Percentiles rank a stretch among this genome's conserved stretches.
These are phyloP conservation scores for Fusarium sp. DNA, from an alignment of 2,329 filamentous ascomycete species.

Conservation along the genomic window DNA sequence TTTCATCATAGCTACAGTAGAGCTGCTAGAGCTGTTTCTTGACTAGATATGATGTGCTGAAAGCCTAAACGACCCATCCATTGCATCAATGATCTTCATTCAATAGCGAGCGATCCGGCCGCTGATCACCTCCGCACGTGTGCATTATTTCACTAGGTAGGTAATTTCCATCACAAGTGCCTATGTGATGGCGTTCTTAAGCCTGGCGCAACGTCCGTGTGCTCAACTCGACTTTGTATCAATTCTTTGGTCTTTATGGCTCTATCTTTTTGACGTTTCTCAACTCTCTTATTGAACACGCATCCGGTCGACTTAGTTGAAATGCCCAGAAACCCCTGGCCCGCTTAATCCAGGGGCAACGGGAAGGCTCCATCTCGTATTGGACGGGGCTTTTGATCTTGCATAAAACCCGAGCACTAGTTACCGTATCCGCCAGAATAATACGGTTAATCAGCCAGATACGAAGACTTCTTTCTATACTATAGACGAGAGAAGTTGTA, in stretches of 20 bases:
- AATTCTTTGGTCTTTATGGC: neutral
- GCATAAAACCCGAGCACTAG: slow-evolving; percentile 32
- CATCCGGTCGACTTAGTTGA: neutral
- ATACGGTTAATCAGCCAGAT: too few species aligned
- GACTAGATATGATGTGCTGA: neutral
- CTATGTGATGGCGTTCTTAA: slow-evolving; percentile 21
- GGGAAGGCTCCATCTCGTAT: slow-evolving; percentile 37
- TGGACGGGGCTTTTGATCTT: slow-evolving; percentile 34
- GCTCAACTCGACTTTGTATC: neutral
- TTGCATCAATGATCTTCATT: slow-evolving; percentile 31
- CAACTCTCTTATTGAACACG: neutral
- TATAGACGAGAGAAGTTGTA: too few species aligned
- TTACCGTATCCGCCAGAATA: too few species aligned
- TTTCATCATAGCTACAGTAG: slow-evolving; percentile 6
- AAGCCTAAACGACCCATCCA: slow-evolving; percentile 4
- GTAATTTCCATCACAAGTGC: neutral
- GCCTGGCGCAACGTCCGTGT: slow-evolving; percentile 10
- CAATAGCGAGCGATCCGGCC: slow-evolving; percentile 24
- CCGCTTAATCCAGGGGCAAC: slow-evolving; percentile 37
- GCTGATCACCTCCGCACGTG: slow-evolving; percentile 39
- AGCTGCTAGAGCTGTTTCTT: slow-evolving; percentile 4
- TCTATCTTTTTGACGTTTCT: slow-evolving; percentile 2
- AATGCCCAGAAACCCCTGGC: slow-evolving; percentile 10
- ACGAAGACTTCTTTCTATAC: too few species aligned
- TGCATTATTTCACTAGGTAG: slow-evolving; percentile 2